phyloP scores from a whole-genome alignment of 768 basidiomycete genomes.

The Podaxis mareebaensis region DNA sequence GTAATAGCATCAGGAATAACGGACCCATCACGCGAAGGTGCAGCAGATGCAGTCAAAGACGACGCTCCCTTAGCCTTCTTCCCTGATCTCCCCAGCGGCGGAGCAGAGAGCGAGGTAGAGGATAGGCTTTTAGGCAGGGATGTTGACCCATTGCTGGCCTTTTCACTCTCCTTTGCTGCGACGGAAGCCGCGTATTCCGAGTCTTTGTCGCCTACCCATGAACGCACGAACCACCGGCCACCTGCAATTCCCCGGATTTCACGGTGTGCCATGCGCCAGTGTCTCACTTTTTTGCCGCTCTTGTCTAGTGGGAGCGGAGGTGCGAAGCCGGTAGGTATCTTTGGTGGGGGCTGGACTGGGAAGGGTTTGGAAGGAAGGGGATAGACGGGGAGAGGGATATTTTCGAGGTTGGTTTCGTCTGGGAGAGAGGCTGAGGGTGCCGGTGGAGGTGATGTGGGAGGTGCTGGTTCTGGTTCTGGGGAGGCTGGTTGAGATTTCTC shows the following conservation, averaged over 20 bases:
- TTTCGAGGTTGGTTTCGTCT: constrained; percentile 56
- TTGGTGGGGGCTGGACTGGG: constrained; percentile 75
- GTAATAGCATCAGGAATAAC: constrained; percentile 48
- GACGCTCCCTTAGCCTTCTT: constrained; percentile 42
- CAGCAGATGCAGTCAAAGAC: constrained; percentile 48
- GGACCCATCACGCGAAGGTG: constrained; percentile 60
- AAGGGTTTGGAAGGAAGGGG: constrained; percentile 83
- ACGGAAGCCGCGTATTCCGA: constrained; percentile 55
- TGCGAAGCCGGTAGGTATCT: constrained; percentile 75
- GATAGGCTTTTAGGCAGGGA: constrained; percentile 34
- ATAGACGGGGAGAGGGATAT: constrained; percentile 66
- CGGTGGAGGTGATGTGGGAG: constrained; percentile 31
- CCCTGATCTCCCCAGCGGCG: constrained; percentile 39
- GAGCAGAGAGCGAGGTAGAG: constrained; percentile 46
- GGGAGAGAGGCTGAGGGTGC: constrained; percentile 27
- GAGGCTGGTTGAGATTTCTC: constrained; percentile 36
- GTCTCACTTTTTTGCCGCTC: constrained; percentile 58
- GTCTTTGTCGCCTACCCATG: constrained; percentile 88
- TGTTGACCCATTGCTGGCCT: constrained; percentile 24
- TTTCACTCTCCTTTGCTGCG: constrained; percentile 35
- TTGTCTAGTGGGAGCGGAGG: constrained; percentile 68
- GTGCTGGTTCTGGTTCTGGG: constrained; percentile 49
- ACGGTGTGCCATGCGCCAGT: constrained; percentile 73
- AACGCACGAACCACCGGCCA: constrained; percentile 74
- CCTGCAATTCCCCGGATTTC: constrained; percentile 84